A percentile compares a stretch with the other conserved stretches of the same genome.
phyloP scores from a whole-genome alignment of 2,329 filamentous ascomycete genomes.

The Kalmusia sp. region DNA sequence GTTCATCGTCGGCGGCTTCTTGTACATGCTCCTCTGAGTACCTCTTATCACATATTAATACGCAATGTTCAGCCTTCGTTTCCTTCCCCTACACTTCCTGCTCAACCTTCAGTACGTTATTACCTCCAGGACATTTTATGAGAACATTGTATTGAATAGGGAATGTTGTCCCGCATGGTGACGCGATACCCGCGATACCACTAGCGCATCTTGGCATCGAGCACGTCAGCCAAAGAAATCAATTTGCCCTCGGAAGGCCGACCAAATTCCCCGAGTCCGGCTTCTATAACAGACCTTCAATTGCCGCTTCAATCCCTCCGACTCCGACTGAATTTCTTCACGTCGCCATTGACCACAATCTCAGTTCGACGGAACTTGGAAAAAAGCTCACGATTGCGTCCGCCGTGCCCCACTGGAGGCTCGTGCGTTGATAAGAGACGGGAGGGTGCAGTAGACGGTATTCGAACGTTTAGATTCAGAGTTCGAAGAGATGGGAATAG shows the following conservation, averaged over 20 bases:
- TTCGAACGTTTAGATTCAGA: slow-evolving; percentile 9
- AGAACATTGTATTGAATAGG: background rate
- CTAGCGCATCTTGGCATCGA: slow-evolving; percentile 21
- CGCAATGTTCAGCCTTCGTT: too few relatives aligned
- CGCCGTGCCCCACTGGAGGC: slow-evolving; percentile 5
- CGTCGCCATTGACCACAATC: background rate
- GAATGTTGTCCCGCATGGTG: background rate
- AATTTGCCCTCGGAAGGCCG: background rate
- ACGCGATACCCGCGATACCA: background rate
- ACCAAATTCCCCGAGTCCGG: slow-evolving; percentile 1
- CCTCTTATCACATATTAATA: background rate
- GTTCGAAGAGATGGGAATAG: slow-evolving; percentile 30
- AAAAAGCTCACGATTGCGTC: background rate
- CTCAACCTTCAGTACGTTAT: too few relatives aligned
- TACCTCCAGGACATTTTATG: too few relatives aligned
- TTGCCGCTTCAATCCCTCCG: background rate
- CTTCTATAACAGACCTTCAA: slow-evolving; percentile 1
- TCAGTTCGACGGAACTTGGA: background rate
- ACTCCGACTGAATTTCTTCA: too few relatives aligned
- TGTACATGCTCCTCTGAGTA: background rate
- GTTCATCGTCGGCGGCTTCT: background rate
- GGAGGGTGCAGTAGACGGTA: slow-evolving; percentile 1
- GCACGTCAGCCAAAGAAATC: slow-evolving; percentile 27
- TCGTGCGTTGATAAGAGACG: slow-evolving; percentile 21
- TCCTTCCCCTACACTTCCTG: too few relatives aligned